These are phyloP conservation scores for Fusarium chlamydosporum DNA, from an alignment of 2,329 filamentous ascomycete species.

Conservation along the genomic window DNA sequence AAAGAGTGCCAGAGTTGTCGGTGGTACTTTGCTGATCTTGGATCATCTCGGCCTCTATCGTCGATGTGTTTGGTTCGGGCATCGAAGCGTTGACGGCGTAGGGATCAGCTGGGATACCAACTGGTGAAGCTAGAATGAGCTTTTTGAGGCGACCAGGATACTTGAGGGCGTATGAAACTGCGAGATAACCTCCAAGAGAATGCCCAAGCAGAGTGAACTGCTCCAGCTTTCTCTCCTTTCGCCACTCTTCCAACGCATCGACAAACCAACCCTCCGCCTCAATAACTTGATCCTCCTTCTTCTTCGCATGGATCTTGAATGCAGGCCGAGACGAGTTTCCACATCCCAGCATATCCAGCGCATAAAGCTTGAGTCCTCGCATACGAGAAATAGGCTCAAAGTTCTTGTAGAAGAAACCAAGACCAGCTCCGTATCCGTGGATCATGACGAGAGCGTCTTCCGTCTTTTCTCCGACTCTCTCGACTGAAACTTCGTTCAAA, in stretches of 20 bases:
- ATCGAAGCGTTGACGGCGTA: constrained; percentile 86
- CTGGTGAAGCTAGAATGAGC: constrained; percentile 92
- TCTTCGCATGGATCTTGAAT: constrained; percentile 88
- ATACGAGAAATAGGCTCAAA: constrained; percentile 87
- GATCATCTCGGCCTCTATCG: constrained; percentile 81
- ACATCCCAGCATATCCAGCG: constrained; percentile 96
- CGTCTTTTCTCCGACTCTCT: constrained; percentile 81
- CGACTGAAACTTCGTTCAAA: constrained; percentile 93
- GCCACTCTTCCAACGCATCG: constrained; percentile 96
- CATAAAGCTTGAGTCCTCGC: constrained; percentile 89
- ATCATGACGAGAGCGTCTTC: constrained; percentile 95
- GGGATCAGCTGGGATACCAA: constrained; percentile 94
- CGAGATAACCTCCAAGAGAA: constrained; percentile 94
- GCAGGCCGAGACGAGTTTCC: constrained; percentile 86
- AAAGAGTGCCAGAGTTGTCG: constrained; percentile 56
- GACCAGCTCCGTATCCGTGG: constrained; percentile 94
- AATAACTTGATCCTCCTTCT: constrained; percentile 81
- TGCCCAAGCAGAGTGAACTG: constrained; percentile 94
- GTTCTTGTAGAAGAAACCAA: constrained; percentile 99
- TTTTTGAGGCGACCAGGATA: constrained; percentile 97
- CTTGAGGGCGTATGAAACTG: constrained; percentile 94
- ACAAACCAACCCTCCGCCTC: constrained; percentile 98
- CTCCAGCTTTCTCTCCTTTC: constrained; percentile 87
- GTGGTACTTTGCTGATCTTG: constrained; percentile 75
- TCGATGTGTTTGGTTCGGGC: constrained; percentile 81